Base-by-base conservation (phyloP, 352 stramenopile genomes). In the Pythium grandisporangium region DNA sequence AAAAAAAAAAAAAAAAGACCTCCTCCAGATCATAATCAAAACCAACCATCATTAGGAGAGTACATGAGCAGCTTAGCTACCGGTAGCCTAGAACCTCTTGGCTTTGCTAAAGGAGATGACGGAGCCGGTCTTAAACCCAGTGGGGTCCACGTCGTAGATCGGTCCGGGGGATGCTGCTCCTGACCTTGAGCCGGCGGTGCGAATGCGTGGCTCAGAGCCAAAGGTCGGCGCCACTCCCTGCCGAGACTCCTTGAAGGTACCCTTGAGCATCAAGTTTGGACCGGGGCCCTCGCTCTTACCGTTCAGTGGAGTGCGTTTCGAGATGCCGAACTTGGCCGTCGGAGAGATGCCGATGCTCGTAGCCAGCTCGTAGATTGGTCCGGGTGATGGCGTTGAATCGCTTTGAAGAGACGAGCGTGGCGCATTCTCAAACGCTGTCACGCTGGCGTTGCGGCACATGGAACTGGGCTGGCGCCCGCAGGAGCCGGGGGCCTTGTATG, bases 281-380 rank as follows among this genome's bases (percentile, higher is more conserved):
- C 76, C 78, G 3, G 75, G 75, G 1, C 70, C 57, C 19, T 82
- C 68, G 22, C 40, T 64, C 37, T 70, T 85, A 24, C 59, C 65
- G 44, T 61, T 62, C 16, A 92, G 54, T 14, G 71, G 66, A 13
- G 55, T 63, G 1, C 78, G 71, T 37, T 66, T 60, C 14, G 73
- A 60, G 5, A 66, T 79, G 30, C 73, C 74, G 51, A 87, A 81
- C 46, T 83, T 84, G 27, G 70, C 50, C 8, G 66, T 67, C 7
- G 57, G 39, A 1, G 57, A 54, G 32, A 49, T 56, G 29, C 75
- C 66, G 24, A 82, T 63, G 2, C 66, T 52, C 11, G 61, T 59
- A 4, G 67, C 61, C 5, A 88, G 53, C 20, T 88, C 69, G 51
- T 92, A 92, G 42, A 92, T 80, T 4, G 78, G 76, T 0, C 76